Evolutionary conservation across 1,284 basidiomycete genomes (phyloP).

Genomic region (Cutaneotrichosporon cyanovorans): DNA sequence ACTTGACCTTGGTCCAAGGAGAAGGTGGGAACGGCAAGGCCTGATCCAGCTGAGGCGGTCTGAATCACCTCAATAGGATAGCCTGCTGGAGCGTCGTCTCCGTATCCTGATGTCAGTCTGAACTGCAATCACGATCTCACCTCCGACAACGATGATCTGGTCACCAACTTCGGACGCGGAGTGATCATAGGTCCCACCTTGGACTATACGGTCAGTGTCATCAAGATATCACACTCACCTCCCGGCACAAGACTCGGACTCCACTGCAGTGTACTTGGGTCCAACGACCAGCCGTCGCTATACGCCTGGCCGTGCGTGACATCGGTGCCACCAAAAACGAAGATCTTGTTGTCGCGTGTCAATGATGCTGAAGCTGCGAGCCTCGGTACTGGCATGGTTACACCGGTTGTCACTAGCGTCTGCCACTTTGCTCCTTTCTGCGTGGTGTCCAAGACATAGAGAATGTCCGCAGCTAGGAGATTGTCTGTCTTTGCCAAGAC

Average conservation of each 20-base stretch:
- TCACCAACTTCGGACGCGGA: constrained; percentile 56
- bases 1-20: no score
- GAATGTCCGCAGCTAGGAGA: constrained; percentile 45
- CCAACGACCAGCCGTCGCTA: constrained; percentile 67
- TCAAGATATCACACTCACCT: background rate
- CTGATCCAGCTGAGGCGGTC: no score
- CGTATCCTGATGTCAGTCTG: constrained; percentile 1
- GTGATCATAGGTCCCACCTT: constrained; percentile 62
- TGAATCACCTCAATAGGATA: no score
- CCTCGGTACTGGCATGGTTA: constrained; percentile 54
- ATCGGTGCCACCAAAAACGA: constrained; percentile 73
- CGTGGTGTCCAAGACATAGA: constrained; percentile 62
- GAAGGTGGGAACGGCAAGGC: no score
- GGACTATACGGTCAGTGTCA: constrained; percentile 34
- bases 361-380: constrained; percentile 59
- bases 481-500: constrained; percentile 50
- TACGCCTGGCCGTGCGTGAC: constrained; percentile 53
- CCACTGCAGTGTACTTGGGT: constrained; percentile 51
- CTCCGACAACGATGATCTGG: constrained; percentile 67
- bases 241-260: constrained; percentile 14
- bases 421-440: constrained; percentile 52
- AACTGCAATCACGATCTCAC: constrained; percentile 46
- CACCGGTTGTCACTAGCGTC: constrained; percentile 42
- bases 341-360: constrained; percentile 51
- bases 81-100: background rate